These are phyloP conservation scores for Peniophora sp. DNA, from an alignment of 1,284 basidiomycete genomes.

Conservation along the genomic window DNA sequence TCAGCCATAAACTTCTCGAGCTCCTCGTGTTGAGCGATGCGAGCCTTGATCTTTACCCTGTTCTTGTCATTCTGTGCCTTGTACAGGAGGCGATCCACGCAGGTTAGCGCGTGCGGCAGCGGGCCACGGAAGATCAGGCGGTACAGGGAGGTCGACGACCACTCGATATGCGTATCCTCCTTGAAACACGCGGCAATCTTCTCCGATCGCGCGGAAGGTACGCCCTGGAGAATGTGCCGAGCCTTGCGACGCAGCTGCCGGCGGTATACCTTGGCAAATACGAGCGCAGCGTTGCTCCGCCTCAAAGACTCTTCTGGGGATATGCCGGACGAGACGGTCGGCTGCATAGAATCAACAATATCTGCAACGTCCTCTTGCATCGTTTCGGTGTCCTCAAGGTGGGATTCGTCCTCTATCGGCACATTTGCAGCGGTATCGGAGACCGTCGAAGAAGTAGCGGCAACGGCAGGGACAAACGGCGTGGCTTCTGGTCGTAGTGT, in stretches of 20 bases:
- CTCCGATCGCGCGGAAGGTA: conserved; percentile 16
- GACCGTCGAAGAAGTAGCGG: too few relatives aligned
- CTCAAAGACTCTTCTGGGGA: not conserved
- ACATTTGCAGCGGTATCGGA: too few relatives aligned
- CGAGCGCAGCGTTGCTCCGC: not conserved
- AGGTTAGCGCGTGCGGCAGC: conserved; percentile 39
- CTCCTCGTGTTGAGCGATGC: conserved; percentile 19
- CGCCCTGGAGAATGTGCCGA: not conserved
- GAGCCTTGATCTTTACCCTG: conserved; percentile 24
- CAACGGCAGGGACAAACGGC: conserved; percentile 13
- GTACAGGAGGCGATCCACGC: conserved; percentile 28
- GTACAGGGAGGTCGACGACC: conserved; percentile 26
- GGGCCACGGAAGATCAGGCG: conserved; percentile 39
- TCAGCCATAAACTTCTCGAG: conserved; percentile 26
- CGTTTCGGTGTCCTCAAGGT: not conserved
- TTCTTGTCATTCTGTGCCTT: conserved; percentile 23
- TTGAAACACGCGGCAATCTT: conserved; percentile 26
- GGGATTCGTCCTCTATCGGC: conserved; percentile 1
- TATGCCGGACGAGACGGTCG: not conserved
- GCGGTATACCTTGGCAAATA: not conserved
- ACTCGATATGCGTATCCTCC: conserved; percentile 22
- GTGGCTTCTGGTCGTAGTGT: conserved; percentile 13
- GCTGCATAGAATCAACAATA: not conserved
- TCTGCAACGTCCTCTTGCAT: too few relatives aligned
- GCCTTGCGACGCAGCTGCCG: not conserved